These are phyloP conservation scores for Phaffia rhodozyma DNA, from an alignment of 1,284 basidiomycete genomes.

Conservation along the genomic window DNA sequence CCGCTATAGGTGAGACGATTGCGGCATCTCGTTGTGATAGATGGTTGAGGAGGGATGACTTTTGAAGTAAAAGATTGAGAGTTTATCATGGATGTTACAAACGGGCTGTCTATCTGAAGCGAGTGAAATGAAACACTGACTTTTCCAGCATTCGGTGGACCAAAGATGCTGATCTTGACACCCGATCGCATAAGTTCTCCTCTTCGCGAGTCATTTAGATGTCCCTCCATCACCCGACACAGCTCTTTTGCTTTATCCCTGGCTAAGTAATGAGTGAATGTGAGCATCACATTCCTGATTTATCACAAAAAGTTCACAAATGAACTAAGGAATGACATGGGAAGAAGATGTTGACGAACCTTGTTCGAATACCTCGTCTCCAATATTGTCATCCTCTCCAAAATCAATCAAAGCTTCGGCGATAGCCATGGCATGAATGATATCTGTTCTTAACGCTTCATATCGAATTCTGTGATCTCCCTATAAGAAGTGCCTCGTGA, in stretches of 20 bases:
- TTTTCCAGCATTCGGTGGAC: constrained; percentile 84
- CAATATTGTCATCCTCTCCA: constrained; percentile 74
- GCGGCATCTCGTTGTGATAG: constrained; percentile 71
- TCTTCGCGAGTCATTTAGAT: constrained; percentile 54
- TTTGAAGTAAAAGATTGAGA: not conserved
- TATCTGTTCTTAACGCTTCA: constrained; percentile 49
- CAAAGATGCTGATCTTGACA: constrained; percentile 69
- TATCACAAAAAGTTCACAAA: not conserved
- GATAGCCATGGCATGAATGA: constrained; percentile 58
- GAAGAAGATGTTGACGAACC: constrained; percentile 36
- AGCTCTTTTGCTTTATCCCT: constrained; percentile 41
- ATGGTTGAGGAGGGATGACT: constrained; percentile 9
- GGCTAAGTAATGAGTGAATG: constrained; percentile 34
- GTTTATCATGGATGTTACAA: not conserved
- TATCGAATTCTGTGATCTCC: constrained; percentile 49
- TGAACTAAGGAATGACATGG: not conserved
- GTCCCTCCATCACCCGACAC: constrained; percentile 41
- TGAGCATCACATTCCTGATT: not conserved
- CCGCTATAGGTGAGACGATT: constrained; percentile 71
- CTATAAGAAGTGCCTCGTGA: constrained; percentile 33
- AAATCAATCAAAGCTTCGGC: constrained; percentile 84
- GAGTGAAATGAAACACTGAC: constrained; percentile 34
- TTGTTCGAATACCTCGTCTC: constrained; percentile 56
- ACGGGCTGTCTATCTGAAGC: no score
- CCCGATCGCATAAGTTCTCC: constrained; percentile 76